Evolutionary conservation across 768 basidiomycete genomes (phyloP), one percentile per base, ranked within the genome.

Genomic region (Leccinellum rugosiceps): DNA sequence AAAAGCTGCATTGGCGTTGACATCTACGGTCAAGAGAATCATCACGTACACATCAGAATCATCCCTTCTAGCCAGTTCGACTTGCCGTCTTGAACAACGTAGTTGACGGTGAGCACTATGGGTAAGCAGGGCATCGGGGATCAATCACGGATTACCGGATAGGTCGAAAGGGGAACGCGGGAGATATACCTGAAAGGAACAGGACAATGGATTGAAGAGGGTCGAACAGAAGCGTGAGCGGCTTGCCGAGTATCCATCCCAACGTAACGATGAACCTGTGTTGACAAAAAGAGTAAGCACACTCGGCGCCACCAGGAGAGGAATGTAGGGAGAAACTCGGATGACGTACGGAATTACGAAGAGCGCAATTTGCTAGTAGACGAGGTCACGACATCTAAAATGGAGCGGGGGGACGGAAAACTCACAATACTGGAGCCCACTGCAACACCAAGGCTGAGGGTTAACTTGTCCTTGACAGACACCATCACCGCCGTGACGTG

Each of bases 31-130:
- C 5, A 30, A 9, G 21, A 32, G 21, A 35, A 15, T 9, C 26
- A 64, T 41, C n/a, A 41, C 76, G 49, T 61, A 82, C 86, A 84
- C 56, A 92, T 82, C n/a, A 92, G 78, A 55, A 92, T 85, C 63
- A 85, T 72, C 23, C 92, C 92, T 72, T 96, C 94, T n/a, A 97
- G 78, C 86, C 94, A 97, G 70, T 95, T 96, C 28, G 87, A 90
- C 67, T 85, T 89, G 13, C 93, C 93, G 63, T 97, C 95, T 50
- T 84, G 81, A 6, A 95, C 82, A 21, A 88, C 86, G 65, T 90
- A 92, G 66, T 89, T 91, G 72, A 96, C 91, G 4, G 90, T 90
- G 62, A 92, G 75, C 14, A 92, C 87, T 87, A 56, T 23, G 43
- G 11, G 21, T 3, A 43, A 4, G 19, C n/a, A 23, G 4, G n/a